Percentiles rank a stretch among this genome's conserved stretches.
Evolutionary conservation across 1,139 yeast genomes (phyloP).

Genomic region (Yamadazyma membranifaciens): DNA sequence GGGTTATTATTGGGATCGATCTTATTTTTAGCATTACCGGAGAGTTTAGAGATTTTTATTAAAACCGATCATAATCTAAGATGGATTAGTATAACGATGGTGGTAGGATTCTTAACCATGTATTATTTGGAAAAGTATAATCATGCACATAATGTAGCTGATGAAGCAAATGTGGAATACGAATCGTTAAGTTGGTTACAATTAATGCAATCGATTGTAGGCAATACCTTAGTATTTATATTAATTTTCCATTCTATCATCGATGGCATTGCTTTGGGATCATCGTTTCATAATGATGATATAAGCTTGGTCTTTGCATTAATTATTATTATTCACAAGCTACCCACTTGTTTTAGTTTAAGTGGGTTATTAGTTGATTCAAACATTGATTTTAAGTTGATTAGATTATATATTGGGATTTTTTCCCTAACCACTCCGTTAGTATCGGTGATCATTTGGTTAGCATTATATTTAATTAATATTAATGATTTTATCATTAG

Average conservation of each 20-base stretch:
- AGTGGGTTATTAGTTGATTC: slow-evolving; percentile 53
- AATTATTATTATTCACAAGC: slow-evolving; percentile 68
- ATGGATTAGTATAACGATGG: slow-evolving; percentile 21
- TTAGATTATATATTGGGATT: slow-evolving; percentile 40
- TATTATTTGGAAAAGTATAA: slow-evolving; percentile 9
- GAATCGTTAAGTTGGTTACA: not conserved
- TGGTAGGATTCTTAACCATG: slow-evolving; percentile 41
- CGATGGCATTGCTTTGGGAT: slow-evolving; percentile 76
- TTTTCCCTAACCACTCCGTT: slow-evolving; percentile 57
- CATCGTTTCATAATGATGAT: slow-evolving; percentile 49
- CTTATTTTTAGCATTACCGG: slow-evolving; percentile 66
- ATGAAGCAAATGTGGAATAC: not conserved
- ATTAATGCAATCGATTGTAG: slow-evolving; percentile 1
- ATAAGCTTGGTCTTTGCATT: slow-evolving; percentile 49
- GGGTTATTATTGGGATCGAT: slow-evolving; percentile 69
- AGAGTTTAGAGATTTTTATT: slow-evolving; percentile 55
- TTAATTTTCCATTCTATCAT: slow-evolving; percentile 65
- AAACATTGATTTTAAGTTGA: slow-evolving; percentile 23
- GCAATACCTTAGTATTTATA: slow-evolving; percentile 35
- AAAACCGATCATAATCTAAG: slow-evolving; percentile 19
- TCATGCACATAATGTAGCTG: not conserved
- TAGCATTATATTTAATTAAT: slow-evolving; percentile 30
- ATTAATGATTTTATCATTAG: slow-evolving; percentile 45
- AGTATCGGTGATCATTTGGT: slow-evolving; percentile 47
- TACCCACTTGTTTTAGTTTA: slow-evolving; percentile 75